phyloP scores from a whole-genome alignment of 2,329 filamentous ascomycete species.

The Blumeria hordei region DNA sequence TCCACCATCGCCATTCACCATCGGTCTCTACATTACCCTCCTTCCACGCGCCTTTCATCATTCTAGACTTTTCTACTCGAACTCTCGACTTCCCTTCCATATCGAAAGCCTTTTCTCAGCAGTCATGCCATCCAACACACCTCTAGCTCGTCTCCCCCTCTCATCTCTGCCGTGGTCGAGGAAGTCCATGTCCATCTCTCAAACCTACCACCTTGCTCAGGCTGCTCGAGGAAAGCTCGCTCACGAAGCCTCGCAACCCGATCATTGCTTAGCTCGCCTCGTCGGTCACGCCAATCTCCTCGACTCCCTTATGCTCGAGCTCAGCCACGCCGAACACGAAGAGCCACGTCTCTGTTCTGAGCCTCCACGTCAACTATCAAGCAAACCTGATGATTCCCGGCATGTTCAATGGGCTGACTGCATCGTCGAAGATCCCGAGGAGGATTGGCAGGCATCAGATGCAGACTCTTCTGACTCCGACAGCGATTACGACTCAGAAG shows the following conservation, averaged over 20 bases:
- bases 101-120: too few relatives aligned
- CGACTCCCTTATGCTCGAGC: conserved; percentile 76
- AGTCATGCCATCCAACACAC: background rate
- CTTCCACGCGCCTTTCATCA: too few relatives aligned
- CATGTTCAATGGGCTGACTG: conserved; percentile 76
- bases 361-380: conserved; percentile 76
- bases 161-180: too few relatives aligned
- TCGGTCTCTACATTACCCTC: too few relatives aligned
- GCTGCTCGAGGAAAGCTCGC: conserved; percentile 93
- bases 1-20: too few relatives aligned
- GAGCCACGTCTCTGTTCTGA: conserved; percentile 32
- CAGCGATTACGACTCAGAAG: conserved; percentile 24
- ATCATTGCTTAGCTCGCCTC: conserved; percentile 85
- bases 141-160: conserved; percentile 1
- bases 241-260: conserved; percentile 64
- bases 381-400: conserved; percentile 24
- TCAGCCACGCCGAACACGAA: conserved; percentile 81
- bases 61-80: too few relatives aligned
- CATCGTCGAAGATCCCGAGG: conserved; percentile 46
- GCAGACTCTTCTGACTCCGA: conserved; percentile 26
- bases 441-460: conserved; percentile 45
- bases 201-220: conserved; percentile 96
- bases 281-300: conserved; percentile 97
- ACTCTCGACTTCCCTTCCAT: too few relatives aligned
- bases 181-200: conserved; percentile 33